Conservation (phyloP, 2,329 filamentous ascomycete species). For the Botrytis squamosa region DNA sequence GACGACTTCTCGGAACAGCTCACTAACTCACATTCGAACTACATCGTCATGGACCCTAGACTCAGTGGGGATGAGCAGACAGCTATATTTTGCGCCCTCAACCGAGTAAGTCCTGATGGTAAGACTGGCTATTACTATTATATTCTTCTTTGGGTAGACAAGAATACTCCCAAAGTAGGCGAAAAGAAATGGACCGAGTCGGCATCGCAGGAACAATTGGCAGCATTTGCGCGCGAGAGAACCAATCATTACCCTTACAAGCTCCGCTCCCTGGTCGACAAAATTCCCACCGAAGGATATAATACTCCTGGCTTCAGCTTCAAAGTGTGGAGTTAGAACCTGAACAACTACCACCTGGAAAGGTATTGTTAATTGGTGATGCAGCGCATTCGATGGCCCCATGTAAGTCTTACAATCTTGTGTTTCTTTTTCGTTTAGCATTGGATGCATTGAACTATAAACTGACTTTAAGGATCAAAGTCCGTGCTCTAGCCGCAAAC, state of each 20-base stretch:
- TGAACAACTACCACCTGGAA: not conserved
- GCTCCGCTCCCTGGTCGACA: not conserved
- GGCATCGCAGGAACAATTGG: not conserved
- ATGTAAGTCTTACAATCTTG: not conserved
- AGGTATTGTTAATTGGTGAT: not conserved
- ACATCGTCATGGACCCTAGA: not conserved
- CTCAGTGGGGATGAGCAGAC: not conserved
- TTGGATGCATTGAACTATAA: not conserved
- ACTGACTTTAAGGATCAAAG: not conserved
- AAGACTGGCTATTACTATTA: not conserved
- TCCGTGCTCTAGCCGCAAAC: not conserved
- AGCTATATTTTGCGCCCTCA: not conserved
- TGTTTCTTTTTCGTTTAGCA: not conserved
- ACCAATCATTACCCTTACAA: not conserved
- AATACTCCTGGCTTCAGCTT: not conserved
- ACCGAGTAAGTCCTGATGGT: not conserved
- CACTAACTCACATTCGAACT: not conserved
- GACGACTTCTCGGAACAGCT: not conserved
- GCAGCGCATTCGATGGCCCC: not conserved
- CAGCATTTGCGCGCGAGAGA: not conserved
- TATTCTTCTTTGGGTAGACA: not conserved
- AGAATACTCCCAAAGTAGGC: not conserved
- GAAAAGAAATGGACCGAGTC: not conserved
- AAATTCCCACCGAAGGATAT: not conserved
- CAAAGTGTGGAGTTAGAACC: not conserved